Evolutionary conservation across 768 basidiomycete species (phyloP).

Genomic region (Podaxis sp.): DNA sequence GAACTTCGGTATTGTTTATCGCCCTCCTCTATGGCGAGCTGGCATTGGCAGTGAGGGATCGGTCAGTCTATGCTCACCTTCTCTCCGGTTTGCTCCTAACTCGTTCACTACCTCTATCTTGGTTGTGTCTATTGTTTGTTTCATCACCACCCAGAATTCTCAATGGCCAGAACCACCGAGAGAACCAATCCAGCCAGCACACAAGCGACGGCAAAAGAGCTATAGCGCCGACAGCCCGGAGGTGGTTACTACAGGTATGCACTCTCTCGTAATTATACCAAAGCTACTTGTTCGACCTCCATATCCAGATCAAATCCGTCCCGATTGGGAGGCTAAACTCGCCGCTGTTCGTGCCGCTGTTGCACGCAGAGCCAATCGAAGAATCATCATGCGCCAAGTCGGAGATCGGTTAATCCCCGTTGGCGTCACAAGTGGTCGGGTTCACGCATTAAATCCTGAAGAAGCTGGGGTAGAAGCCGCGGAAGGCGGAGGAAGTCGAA

Average conservation of each 20-base stretch:
- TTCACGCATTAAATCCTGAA: conserved; percentile 64
- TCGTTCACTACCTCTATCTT: not conserved
- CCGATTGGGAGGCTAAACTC: conserved; percentile 97
- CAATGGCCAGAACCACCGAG: conserved; percentile 39
- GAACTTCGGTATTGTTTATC: conserved; percentile 93
- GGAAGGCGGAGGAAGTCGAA: conserved; percentile 49
- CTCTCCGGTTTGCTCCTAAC: conserved; percentile 11
- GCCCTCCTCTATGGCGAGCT: conserved; percentile 75
- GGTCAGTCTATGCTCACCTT: conserved; percentile 40
- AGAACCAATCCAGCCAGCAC: conserved; percentile 40
- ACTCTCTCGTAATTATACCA: conserved; percentile 2
- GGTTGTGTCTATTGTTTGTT: not conserved
- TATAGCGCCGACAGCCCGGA: conserved; percentile 84
- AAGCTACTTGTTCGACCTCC: not conserved
- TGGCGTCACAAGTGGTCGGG: conserved; percentile 88
- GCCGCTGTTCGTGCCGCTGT: conserved; percentile 95
- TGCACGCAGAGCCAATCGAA: conserved; percentile 89
- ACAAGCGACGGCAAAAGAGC: conserved; percentile 84
- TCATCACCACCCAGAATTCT: conserved; percentile 41
- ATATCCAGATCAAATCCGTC: conserved; percentile 85
- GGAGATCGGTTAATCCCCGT: conserved; percentile 97
- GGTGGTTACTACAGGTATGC: conserved; percentile 86
- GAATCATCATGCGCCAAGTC: conserved; percentile 98
- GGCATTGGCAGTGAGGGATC: conserved; percentile 76
- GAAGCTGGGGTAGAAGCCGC: conserved; percentile 51